A percentile compares a stretch with the other conserved stretches of the same genome.
Conservation (phyloP, 2,329 filamentous ascomycete genomes). For the Oidium heveae region DNA sequence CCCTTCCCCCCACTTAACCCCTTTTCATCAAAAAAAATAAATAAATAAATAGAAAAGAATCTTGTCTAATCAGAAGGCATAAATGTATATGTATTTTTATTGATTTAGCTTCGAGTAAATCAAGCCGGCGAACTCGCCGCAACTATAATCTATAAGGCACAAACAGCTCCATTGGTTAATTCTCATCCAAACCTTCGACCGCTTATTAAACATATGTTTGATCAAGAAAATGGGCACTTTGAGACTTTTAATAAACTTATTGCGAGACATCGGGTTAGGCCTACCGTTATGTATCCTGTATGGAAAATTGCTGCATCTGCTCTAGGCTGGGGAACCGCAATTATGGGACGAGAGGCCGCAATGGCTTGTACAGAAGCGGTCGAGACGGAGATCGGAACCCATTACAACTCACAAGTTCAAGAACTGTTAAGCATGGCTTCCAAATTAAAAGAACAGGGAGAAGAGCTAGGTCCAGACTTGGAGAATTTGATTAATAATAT, state of each 20-base stretch:
- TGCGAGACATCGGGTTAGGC: constrained; percentile 67
- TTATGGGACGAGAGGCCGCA: constrained; percentile 75
- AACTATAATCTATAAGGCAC: constrained; percentile 75
- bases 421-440: constrained; percentile 57
- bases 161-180: constrained; percentile 57
- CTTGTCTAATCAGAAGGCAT: not conserved
- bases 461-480: constrained; percentile 59
- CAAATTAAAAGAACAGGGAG: constrained; percentile 50
- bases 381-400: constrained; percentile 87
- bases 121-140: constrained; percentile 95
- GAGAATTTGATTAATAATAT: constrained; percentile 46
- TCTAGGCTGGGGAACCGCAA: constrained; percentile 69
- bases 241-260: constrained; percentile 63
- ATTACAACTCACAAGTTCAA: constrained; percentile 85
- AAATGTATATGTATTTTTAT: not conserved
- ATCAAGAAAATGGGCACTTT: constrained; percentile 79
- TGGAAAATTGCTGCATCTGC: constrained; percentile 63
- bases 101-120: constrained; percentile 57
- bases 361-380: constrained; percentile 99
- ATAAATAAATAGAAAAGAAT: not conserved
- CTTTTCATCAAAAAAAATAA: not conserved
- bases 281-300: constrained; percentile 74
- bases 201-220: constrained; percentile 94
- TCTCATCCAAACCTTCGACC: constrained; percentile 70
- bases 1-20: not conserved